phyloP scores from a whole-genome alignment of 2,329 filamentous ascomycete species.

The Fusarium albosuccineum region DNA sequence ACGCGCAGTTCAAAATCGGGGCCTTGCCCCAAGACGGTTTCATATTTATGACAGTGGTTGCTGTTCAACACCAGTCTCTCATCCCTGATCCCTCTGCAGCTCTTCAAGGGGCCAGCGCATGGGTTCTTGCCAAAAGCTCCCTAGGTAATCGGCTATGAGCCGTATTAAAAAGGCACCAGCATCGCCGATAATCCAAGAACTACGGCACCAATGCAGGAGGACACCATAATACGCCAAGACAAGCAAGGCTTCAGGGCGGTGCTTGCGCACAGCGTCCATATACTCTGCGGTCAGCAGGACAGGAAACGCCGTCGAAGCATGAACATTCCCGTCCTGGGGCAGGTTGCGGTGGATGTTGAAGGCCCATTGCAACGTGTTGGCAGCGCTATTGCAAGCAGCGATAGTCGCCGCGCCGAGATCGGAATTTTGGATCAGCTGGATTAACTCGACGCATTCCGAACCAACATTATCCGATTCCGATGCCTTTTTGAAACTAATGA shows the following conservation, averaged over 20 bases:
- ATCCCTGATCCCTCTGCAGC: constrained; percentile 46
- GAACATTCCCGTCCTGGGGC: constrained; percentile 39
- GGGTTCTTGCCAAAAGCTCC: constrained; percentile 50
- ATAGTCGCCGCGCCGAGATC: constrained; percentile 47
- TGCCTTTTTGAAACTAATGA: constrained; percentile 39
- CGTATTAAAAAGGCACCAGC: constrained; percentile 50
- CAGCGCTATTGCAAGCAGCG: constrained; percentile 48
- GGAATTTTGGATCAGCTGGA: constrained; percentile 49
- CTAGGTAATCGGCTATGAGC: constrained; percentile 50
- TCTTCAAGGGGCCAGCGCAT: constrained; percentile 52
- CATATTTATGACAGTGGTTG: not conserved
- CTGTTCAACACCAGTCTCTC: not conserved
- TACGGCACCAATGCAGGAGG: constrained; percentile 57
- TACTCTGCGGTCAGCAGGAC: constrained; percentile 51
- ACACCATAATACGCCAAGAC: constrained; percentile 65
- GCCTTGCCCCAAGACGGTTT: no score
- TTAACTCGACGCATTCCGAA: constrained; percentile 45
- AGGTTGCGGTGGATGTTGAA: constrained; percentile 50
- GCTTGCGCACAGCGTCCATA: constrained; percentile 51
- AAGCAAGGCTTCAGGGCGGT: constrained; percentile 58
- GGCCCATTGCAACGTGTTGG: constrained; percentile 49
- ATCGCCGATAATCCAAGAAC: constrained; percentile 56
- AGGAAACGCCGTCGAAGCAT: constrained; percentile 51
- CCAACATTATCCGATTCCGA: constrained; percentile 31
- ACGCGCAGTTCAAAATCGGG: not conserved